Percentiles rank a stretch among this genome's conserved stretches.
phyloP scores from a whole-genome alignment of 768 basidiomycete species.

The Leccinum sublutescens region DNA sequence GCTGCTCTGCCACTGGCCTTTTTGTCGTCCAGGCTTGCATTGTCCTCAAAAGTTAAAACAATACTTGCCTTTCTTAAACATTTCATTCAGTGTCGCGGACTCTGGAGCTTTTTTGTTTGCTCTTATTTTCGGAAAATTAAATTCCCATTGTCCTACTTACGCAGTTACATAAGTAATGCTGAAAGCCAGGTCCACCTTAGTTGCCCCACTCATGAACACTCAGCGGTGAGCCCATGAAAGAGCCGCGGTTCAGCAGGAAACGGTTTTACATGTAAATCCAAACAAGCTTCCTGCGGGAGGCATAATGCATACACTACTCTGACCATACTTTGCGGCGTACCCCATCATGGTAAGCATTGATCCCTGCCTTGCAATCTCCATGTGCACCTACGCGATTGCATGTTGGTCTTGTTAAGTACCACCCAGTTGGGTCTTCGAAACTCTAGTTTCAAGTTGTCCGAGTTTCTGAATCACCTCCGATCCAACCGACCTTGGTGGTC shows the following conservation, averaged over 20 bases:
- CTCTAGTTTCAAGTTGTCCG: not conserved
- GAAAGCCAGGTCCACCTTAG: not conserved
- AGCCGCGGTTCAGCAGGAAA: not conserved
- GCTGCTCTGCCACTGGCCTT: slow-evolving; percentile 2
- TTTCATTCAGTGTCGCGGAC: slow-evolving; percentile 22
- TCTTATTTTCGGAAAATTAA: slow-evolving; percentile 7
- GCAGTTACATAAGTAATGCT: too few species aligned
- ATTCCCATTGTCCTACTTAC: not conserved
- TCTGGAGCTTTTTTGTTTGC: slow-evolving; percentile 13
- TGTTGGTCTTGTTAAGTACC: not conserved
- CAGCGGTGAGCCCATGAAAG: not conserved
- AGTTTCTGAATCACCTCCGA: not conserved
- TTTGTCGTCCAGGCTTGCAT: slow-evolving; percentile 25
- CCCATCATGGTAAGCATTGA: not conserved
- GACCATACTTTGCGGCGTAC: not conserved
- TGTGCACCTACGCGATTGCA: not conserved
- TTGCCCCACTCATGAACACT: not conserved
- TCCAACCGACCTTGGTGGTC: not conserved
- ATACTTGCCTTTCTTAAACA: slow-evolving; percentile 17
- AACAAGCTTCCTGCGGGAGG: not conserved
- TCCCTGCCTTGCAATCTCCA: not conserved
- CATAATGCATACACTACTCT: not conserved
- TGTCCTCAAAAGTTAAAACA: slow-evolving; percentile 25
- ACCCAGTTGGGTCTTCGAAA: not conserved
- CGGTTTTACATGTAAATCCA: not conserved